A percentile compares a stretch with the other conserved stretches of the same genome.
phyloP scores from a whole-genome alignment of 2,329 filamentous ascomycete species.

The Thermothelomyces thermophilus region DNA sequence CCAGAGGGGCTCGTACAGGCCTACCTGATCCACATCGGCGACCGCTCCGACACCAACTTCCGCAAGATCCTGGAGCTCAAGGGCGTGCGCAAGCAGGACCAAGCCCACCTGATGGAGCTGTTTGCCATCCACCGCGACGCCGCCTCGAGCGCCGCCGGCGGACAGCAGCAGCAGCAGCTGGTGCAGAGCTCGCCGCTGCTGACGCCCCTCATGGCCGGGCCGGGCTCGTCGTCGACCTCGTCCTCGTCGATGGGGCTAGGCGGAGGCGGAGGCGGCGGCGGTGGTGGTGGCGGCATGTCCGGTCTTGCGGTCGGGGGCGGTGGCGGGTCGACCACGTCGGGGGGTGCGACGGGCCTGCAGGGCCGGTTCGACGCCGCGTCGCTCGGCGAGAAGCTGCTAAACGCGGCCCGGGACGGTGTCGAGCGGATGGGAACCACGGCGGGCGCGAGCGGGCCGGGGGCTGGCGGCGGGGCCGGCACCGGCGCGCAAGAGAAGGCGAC shows the following conservation, averaged over 20 bases:
- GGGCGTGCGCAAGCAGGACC: conserved; percentile 79
- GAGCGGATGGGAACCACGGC: conserved; percentile 64
- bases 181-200: conserved; percentile 64
- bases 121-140: conserved; percentile 77
- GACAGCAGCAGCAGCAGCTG: conserved; percentile 47
- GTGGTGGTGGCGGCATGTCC: no score
- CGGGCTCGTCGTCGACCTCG: conserved; percentile 15
- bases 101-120: conserved; percentile 75
- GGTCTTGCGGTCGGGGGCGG: conserved; percentile 10
- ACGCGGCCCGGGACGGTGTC: conserved; percentile 76
- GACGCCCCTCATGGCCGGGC: conserved; percentile 52
- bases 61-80: conserved; percentile 94
- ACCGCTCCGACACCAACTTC: conserved; percentile 92
- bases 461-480: conserved; percentile 26
- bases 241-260: background rate
- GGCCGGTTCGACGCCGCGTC: conserved; percentile 71
- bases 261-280: no score
- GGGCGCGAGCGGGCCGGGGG: conserved; percentile 33
- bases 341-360: conserved; percentile 30
- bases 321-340: conserved; percentile 27
- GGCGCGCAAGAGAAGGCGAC: conserved; percentile 50
- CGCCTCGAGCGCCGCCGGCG: conserved; percentile 46
- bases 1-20: conserved; percentile 93
- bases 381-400: conserved; percentile 82
- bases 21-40: conserved; percentile 93